A percentile compares a stretch with the other conserved stretches of the same genome.
phyloP scores from a whole-genome alignment of 345 rosid species.

The Lepidium didymum region DNA sequence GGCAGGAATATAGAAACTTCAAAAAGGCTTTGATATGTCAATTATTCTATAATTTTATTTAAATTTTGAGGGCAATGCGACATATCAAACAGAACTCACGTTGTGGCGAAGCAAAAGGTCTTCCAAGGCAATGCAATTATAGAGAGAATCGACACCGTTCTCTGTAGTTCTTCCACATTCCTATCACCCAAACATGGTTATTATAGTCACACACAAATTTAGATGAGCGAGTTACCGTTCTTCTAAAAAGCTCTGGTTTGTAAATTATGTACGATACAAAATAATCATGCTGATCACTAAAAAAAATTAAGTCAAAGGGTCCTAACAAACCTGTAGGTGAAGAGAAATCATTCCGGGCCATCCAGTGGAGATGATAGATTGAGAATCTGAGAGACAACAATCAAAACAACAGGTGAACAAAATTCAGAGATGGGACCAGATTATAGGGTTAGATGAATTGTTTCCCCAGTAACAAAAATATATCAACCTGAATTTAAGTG shows the following conservation, averaged over 20 bases:
- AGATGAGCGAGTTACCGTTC: not conserved
- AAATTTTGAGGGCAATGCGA: not conserved
- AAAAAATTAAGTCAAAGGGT: not conserved
- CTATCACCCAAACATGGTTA: conserved; percentile 26
- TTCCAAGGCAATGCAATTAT: conserved; percentile 59
- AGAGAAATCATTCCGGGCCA: conserved; percentile 72
- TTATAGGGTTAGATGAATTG: not conserved
- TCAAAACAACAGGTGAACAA: not conserved
- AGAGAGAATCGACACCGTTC: conserved; percentile 50
- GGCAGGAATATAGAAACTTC: not conserved
- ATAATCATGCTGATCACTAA: not conserved
- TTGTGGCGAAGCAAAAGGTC: conserved; percentile 72
- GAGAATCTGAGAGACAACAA: conserved; percentile 40
- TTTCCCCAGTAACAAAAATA: not conserved
- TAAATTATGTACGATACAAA: not conserved
- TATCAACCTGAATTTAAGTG: conserved; percentile 50
- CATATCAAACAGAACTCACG: conserved; percentile 35
- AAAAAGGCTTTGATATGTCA: not conserved
- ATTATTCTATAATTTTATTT: not conserved
- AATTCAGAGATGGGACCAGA: not conserved
- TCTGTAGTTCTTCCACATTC: conserved; percentile 65
- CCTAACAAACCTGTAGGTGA: conserved; percentile 57
- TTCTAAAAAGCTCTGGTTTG: not conserved
- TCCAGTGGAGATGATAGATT: conserved; percentile 51
- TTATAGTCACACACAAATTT: not conserved